Evolutionary conservation across 164 flowering plant species (phyloP).

Genomic region (Nymphaea thermarum): DNA sequence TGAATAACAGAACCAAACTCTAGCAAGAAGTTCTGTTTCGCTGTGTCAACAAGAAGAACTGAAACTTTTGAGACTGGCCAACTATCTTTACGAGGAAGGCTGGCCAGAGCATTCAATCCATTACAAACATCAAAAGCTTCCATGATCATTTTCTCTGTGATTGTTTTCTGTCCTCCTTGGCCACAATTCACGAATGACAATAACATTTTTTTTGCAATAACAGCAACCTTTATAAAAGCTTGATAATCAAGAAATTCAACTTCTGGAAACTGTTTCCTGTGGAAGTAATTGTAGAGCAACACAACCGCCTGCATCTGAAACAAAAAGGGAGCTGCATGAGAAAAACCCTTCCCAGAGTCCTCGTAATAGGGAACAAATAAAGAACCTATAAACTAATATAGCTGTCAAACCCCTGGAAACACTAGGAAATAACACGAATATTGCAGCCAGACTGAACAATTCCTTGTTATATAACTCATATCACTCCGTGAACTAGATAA

Average conservation of each 20-base stretch:
- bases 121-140: slow-evolving; percentile 53
- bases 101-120: slow-evolving; percentile 40
- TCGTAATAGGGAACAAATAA: no score
- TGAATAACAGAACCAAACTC: slow-evolving; percentile 29
- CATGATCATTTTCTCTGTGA: slow-evolving; percentile 51
- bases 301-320: slow-evolving; percentile 80
- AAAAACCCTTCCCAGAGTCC: no score
- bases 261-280: slow-evolving; percentile 46
- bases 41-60: slow-evolving; percentile 46
- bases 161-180: slow-evolving; percentile 15
- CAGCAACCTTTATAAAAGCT: slow-evolving; percentile 59
- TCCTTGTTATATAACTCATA: no score
- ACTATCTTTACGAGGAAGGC: slow-evolving; percentile 26
- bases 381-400: no score
- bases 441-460: background rate
- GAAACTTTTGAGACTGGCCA: slow-evolving; percentile 67
- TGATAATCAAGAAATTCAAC: slow-evolving; percentile 42
- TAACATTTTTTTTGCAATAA: slow-evolving; percentile 37
- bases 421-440: background rate
- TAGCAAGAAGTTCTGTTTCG: slow-evolving; percentile 53
- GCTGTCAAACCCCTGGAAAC: background rate
- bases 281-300: slow-evolving; percentile 84
- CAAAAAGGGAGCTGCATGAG: background rate
- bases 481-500: no score
- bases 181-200: slow-evolving; percentile 34